phyloP scores from a whole-genome alignment of 345 rosid species.

The Aquilaria yunnanensis region DNA sequence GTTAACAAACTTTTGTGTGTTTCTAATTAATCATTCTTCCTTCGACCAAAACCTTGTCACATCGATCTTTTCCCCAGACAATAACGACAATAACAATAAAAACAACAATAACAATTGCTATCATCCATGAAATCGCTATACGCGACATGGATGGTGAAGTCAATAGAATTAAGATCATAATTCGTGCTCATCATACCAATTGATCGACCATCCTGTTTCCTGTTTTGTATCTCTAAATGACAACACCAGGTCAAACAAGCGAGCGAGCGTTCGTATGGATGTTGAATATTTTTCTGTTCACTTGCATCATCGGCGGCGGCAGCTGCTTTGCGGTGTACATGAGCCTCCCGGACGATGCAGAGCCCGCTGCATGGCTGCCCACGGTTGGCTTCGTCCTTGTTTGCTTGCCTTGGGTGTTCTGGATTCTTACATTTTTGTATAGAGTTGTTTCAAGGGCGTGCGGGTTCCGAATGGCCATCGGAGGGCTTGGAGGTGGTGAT shows the following conservation, averaged over 20 bases:
- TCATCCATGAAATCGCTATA: background rate
- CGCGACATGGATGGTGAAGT: background rate
- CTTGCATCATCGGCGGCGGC: conserved; percentile 48
- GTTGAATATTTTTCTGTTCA: conserved; percentile 35
- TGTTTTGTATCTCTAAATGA: conserved; percentile 33
- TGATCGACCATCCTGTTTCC: background rate
- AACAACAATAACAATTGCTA: background rate
- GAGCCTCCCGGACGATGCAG: conserved; percentile 30
- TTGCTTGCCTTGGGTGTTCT: conserved; percentile 81
- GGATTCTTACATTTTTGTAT: conserved; percentile 54
- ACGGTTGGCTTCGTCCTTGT: conserved; percentile 52
- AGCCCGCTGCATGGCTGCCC: conserved; percentile 46
- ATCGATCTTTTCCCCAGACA: too few species aligned
- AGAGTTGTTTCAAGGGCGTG: conserved; percentile 49
- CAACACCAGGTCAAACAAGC: conserved; percentile 57
- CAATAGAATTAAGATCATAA: conserved; percentile 11
- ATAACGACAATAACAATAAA: conserved; percentile 2
- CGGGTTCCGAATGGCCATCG: conserved; percentile 50
- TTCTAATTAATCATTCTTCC: conserved; percentile 19
- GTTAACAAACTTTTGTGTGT: conserved; percentile 29
- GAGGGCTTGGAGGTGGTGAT: conserved; percentile 5
- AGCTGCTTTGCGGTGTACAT: conserved; percentile 51
- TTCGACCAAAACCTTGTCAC: background rate
- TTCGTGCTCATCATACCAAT: conserved; percentile 12
- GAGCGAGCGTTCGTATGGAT: conserved; percentile 64